Conservation (phyloP, 208 protist species). For the Naegleria lovaniensis region DNA sequence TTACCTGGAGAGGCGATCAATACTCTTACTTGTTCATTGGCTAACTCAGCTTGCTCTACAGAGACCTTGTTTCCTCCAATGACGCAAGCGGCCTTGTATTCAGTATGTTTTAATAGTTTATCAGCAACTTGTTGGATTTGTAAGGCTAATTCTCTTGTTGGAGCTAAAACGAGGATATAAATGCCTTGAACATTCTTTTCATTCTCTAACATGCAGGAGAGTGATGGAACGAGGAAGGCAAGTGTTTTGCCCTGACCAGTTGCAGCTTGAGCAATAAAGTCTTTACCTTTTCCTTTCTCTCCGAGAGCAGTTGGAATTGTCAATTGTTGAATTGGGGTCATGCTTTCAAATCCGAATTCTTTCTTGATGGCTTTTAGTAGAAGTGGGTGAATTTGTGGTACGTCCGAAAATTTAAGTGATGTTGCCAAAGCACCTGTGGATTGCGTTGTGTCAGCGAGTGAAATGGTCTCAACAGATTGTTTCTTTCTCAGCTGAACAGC, state of each 20-base stretch:
- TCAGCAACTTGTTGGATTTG: constrained; percentile 91
- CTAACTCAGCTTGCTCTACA: constrained; percentile 56
- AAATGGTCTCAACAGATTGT: neutral
- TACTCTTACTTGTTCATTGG: constrained; percentile 86
- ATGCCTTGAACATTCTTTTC: constrained; percentile 40
- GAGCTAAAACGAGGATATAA: constrained; percentile 82
- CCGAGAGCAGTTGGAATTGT: constrained; percentile 62
- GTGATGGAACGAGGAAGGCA: constrained; percentile 75
- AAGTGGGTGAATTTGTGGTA: neutral
- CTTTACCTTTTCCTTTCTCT: constrained; percentile 68
- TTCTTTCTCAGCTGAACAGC: neutral
- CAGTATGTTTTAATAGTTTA: constrained; percentile 77
- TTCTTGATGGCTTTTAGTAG: neutral
- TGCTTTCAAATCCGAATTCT: constrained; percentile 55
- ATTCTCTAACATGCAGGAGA: constrained; percentile 58
- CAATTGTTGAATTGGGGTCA: constrained; percentile 67
- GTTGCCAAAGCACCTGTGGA: neutral
- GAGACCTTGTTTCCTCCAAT: constrained; percentile 66
- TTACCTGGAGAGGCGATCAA: constrained; percentile 94
- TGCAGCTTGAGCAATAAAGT: constrained; percentile 73
- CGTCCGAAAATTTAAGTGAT: neutral
- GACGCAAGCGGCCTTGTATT: constrained; percentile 60
- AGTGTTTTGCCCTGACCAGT: constrained; percentile 73
- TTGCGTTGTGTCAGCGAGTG: neutral
- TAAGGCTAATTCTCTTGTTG: constrained; percentile 94